Evolutionary conservation across 2,329 filamentous ascomycete genomes (phyloP).

Genomic region (Apiospora malaysiana): DNA sequence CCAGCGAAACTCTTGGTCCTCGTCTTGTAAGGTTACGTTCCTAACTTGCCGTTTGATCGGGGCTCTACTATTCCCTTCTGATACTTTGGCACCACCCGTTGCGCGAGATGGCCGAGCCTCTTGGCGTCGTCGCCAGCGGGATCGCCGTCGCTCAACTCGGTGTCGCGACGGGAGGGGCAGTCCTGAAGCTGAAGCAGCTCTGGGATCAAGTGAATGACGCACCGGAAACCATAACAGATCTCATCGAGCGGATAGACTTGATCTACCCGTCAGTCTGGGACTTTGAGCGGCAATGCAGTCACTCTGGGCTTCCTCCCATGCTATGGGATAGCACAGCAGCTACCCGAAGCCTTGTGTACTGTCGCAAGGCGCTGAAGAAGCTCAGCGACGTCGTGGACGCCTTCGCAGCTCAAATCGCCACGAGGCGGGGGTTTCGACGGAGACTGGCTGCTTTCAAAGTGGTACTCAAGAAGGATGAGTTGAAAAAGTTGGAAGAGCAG

Average conservation of each 20-base stretch:
- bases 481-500: conserved; percentile 29
- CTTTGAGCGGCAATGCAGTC: conserved; percentile 25
- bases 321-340: conserved; percentile 27
- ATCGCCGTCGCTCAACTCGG: conserved; percentile 35
- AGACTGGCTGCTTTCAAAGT: conserved; percentile 25
- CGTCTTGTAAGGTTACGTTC: too few relatives aligned
- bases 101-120: conserved; percentile 39
- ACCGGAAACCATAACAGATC: conserved; percentile 32
- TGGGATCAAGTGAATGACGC: conserved; percentile 36
- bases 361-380: conserved; percentile 31
- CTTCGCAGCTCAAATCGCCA: conserved; percentile 27
- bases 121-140: conserved; percentile 33
- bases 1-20: too few relatives aligned
- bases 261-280: conserved; percentile 33
- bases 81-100: too few relatives aligned
- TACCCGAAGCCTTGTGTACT: conserved; percentile 28
- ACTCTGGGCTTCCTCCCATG: conserved; percentile 23
- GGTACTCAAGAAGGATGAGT: conserved; percentile 30
- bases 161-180: conserved; percentile 29
- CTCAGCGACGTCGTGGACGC: conserved; percentile 31
- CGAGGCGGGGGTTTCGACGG: conserved; percentile 11
- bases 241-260: conserved; percentile 35
- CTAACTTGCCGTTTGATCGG: too few relatives aligned
- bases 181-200: conserved; percentile 34
- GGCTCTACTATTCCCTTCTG: too few relatives aligned